Evolutionary conservation across 2,329 filamentous ascomycete species (phyloP).

Genomic region (Kalmusia sp.): DNA sequence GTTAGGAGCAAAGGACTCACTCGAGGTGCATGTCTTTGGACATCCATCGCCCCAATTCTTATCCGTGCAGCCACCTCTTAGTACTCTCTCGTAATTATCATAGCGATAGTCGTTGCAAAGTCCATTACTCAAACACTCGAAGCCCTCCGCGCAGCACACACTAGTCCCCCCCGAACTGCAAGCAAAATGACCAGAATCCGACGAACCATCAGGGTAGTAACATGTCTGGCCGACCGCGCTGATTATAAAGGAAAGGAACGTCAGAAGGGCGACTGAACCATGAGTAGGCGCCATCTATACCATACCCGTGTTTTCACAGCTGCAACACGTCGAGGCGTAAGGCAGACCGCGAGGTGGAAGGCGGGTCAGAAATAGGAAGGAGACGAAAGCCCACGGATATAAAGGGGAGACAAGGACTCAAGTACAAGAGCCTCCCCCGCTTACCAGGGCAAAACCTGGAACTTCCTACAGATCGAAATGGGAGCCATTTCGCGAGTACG

Average conservation of each 20-base stretch:
- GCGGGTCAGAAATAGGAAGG: background rate
- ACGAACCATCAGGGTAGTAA: conserved; percentile 24
- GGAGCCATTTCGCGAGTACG: background rate
- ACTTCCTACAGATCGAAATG: background rate
- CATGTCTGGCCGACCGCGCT: conserved; percentile 16
- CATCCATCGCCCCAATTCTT: conserved; percentile 19
- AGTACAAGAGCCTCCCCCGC: background rate
- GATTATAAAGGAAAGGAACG: conserved; percentile 1
- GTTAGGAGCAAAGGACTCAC: conserved; percentile 8
- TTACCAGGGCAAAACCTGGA: background rate
- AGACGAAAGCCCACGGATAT: background rate
- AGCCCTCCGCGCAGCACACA: conserved; percentile 23
- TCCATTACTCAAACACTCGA: conserved; percentile 27
- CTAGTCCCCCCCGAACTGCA: conserved; percentile 16
- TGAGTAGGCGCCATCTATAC: background rate
- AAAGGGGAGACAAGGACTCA: background rate
- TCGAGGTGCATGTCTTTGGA: conserved; percentile 13
- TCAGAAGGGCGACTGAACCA: background rate
- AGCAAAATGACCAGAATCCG: conserved; percentile 11
- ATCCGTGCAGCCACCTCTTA: conserved; percentile 28
- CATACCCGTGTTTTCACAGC: background rate
- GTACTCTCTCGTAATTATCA: conserved; percentile 17
- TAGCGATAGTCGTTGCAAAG: conserved; percentile 26
- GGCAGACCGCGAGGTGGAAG: background rate
- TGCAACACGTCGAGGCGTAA: conserved; percentile 4